Percentiles rank a stretch among this genome's conserved stretches.
These are phyloP conservation scores for Candida lessepsii DNA, from an alignment of 805 yeast species.

Conservation along the genomic window DNA sequence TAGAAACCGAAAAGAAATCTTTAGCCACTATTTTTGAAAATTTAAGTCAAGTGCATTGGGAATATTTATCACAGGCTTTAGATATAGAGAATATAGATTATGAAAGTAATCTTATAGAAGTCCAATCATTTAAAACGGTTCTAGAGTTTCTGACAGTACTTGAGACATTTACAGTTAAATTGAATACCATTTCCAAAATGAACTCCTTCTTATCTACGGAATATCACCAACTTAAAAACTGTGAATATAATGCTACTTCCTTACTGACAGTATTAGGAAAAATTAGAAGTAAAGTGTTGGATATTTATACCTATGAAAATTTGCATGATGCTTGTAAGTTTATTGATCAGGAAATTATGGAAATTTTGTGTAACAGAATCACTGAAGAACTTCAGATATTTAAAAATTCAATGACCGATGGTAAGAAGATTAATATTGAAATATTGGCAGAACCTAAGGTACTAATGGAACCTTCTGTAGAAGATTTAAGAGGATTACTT, in stretches of 20 bases:
- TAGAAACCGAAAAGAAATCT: constrained; percentile 31
- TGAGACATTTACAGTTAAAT: constrained; percentile 19
- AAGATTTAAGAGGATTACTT: constrained; percentile 6
- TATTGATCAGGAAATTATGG: constrained; percentile 24
- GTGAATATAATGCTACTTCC: constrained; percentile 15
- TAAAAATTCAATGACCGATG: neutral
- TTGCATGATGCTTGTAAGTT: constrained; percentile 19
- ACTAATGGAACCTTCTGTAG: constrained; percentile 13
- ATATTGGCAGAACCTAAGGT: neutral
- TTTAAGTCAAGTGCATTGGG: constrained; percentile 52
- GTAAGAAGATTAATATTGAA: constrained; percentile 1
- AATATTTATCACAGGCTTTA: constrained; percentile 44
- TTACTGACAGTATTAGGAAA: constrained; percentile 16
- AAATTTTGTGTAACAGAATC: constrained; percentile 22
- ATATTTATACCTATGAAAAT: constrained; percentile 14
- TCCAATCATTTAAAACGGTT: constrained; percentile 22
- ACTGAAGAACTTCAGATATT: constrained; percentile 13
- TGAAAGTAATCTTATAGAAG: constrained; percentile 29
- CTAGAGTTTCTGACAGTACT: constrained; percentile 24
- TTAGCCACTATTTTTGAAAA: constrained; percentile 32
- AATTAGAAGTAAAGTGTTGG: constrained; percentile 9
- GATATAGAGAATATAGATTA: constrained; percentile 40
- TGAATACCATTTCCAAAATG: constrained; percentile 18
- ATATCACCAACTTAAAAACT: constrained; percentile 18
- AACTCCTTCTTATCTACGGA: constrained; percentile 16